These are phyloP conservation scores for Hansenula lynferdii DNA, from an alignment of 1,139 yeast species.

Conservation along the genomic window DNA sequence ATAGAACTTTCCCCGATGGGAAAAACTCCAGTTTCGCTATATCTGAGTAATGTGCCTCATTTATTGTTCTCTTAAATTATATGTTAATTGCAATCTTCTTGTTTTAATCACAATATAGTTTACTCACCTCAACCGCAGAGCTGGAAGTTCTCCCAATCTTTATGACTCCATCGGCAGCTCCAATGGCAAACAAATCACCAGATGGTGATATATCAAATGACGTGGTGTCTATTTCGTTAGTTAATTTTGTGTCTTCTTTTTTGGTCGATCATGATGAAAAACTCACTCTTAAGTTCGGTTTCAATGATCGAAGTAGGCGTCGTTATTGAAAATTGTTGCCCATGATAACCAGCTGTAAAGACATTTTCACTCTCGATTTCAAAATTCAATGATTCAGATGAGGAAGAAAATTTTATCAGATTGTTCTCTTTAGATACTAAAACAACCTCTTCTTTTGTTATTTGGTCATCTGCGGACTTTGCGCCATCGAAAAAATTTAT, in stretches of 20 bases:
- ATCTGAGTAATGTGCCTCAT: conserved; percentile 43
- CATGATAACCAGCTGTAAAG: conserved; percentile 15
- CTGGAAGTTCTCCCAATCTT: conserved; percentile 17
- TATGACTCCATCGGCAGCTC: conserved; percentile 41
- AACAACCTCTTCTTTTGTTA: conserved; percentile 6
- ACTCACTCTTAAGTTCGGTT: too few species aligned
- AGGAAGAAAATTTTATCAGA: too few species aligned
- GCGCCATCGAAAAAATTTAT: conserved; percentile 30
- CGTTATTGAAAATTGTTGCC: conserved; percentile 4
- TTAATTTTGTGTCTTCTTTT: too few species aligned
- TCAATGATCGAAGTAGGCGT: background rate
- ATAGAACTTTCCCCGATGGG: conserved; percentile 55
- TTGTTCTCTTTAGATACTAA: conserved; percentile 11
- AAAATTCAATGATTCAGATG: too few species aligned
- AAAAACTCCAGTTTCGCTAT: conserved; percentile 39
- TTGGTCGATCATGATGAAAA: too few species aligned
- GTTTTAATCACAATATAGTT: background rate
- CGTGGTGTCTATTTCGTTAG: conserved; percentile 10
- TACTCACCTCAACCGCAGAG: conserved; percentile 1
- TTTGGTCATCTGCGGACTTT: conserved; percentile 25
- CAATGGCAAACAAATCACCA: conserved; percentile 31
- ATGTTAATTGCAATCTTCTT: background rate
- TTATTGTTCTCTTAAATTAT: conserved; percentile 13
- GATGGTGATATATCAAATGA: conserved; percentile 30
- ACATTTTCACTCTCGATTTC: too few species aligned